Evolutionary conservation across 345 rosid species (phyloP).

Genomic region (Gossypium thurberi): DNA sequence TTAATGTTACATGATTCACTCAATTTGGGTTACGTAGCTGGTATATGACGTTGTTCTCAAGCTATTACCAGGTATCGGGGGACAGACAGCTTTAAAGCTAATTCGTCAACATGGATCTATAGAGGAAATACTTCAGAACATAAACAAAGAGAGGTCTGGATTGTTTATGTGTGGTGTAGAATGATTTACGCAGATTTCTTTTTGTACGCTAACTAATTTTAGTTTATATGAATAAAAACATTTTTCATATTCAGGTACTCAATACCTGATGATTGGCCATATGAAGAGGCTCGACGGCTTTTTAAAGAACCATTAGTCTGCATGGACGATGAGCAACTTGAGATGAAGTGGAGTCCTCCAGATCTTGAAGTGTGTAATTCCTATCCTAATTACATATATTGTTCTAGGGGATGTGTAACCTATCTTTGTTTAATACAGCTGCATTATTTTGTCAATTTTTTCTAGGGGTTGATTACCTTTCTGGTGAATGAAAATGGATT

Average conservation of each 20-base stretch:
- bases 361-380: constrained; percentile 64
- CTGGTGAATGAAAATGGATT: constrained; percentile 92
- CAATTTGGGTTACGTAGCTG: background rate
- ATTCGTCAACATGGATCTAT: constrained; percentile 90
- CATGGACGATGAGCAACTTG: constrained; percentile 56
- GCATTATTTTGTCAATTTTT: background rate
- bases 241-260: constrained; percentile 44
- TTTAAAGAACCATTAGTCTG: constrained; percentile 77
- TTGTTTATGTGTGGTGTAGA: background rate
- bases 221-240: background rate
- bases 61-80: constrained; percentile 70
- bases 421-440: background rate
- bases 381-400: constrained; percentile 4
- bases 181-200: background rate
- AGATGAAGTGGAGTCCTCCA: constrained; percentile 79
- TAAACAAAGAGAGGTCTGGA: constrained; percentile 71
- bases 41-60: background rate
- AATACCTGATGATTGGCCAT: constrained; percentile 88
- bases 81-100: constrained; percentile 85
- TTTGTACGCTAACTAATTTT: background rate
- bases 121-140: constrained; percentile 71
- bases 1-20: background rate
- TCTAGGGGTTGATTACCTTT: constrained; percentile 57
- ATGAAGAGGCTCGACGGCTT: constrained; percentile 67
- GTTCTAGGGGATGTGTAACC: background rate